These are phyloP conservation scores for Monoraphidium neglectum DNA, from an alignment of 139 green algal genomes.

Conservation along the genomic window DNA sequence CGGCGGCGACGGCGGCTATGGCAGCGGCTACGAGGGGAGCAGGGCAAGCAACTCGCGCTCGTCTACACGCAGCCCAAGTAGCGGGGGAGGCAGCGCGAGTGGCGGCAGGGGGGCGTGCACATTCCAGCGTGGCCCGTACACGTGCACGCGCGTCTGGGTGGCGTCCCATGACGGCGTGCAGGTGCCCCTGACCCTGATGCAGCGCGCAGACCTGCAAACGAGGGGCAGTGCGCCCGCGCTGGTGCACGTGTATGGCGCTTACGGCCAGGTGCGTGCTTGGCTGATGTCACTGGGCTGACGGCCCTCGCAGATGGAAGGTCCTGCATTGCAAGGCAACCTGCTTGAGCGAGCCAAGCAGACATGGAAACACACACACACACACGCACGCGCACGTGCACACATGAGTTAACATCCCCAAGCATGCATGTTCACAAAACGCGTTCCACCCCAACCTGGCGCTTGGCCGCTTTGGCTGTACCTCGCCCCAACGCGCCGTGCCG, in stretches of 20 bases:
- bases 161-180: constrained; percentile 1
- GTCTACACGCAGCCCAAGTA: constrained; percentile 21
- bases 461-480: too few species aligned
- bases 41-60: not conserved
- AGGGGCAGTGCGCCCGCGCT: constrained; percentile 56
- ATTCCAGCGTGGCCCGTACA: not conserved
- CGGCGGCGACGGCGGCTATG: not conserved
- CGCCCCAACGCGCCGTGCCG: too few species aligned
- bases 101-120: not conserved
- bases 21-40: constrained; percentile 7
- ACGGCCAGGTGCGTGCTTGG: constrained; percentile 54
- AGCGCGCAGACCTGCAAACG: not conserved
- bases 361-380: too few species aligned
- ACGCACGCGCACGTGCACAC: too few species aligned
- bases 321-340: too few species aligned
- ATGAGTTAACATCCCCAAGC: too few species aligned
- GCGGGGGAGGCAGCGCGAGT: not conserved
- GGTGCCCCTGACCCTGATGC: constrained; percentile 28
- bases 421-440: too few species aligned
- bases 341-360: too few species aligned
- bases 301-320: too few species aligned
- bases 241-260: constrained; percentile 77
- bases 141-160: constrained; percentile 19
- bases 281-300: too few species aligned
- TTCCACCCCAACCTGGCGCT: too few species aligned